Percentiles rank a stretch among this genome's conserved stretches.
phyloP scores from a whole-genome alignment of 345 rosid species.

The Salix viminalis region DNA sequence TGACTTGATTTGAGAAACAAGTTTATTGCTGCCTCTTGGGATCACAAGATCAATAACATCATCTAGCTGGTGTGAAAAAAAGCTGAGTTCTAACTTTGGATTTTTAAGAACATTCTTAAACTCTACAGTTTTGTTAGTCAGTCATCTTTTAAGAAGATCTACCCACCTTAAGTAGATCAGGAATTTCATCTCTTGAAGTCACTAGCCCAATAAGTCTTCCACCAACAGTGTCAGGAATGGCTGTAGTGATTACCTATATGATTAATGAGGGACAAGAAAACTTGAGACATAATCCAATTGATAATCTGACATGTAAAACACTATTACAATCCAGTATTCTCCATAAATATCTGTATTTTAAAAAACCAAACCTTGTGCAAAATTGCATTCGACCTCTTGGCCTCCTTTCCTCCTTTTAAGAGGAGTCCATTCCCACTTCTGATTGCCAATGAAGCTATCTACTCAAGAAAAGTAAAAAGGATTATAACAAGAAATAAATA shows the following conservation, averaged over 20 bases:
- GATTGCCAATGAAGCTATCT: conserved; percentile 95
- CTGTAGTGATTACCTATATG: conserved; percentile 78
- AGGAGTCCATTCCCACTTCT: conserved; percentile 96
- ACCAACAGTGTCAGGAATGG: conserved; percentile 77
- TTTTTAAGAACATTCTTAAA: not conserved
- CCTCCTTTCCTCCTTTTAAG: conserved; percentile 97
- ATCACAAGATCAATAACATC: conserved; percentile 98
- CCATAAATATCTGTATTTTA: not conserved
- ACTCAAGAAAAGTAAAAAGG: conserved; percentile 25
- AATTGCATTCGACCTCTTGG: conserved; percentile 83
- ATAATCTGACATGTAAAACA: not conserved
- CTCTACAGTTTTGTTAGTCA: not conserved
- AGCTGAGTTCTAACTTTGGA: conserved; percentile 16
- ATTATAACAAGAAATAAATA: not conserved
- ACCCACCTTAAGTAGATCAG: conserved; percentile 84
- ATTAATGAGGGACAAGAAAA: conserved; percentile 13
- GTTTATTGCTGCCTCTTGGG: conserved; percentile 97
- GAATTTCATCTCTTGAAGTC: conserved; percentile 93
- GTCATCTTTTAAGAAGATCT: conserved; percentile 12
- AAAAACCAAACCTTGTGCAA: conserved; percentile 66
- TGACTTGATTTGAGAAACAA: conserved; percentile 82
- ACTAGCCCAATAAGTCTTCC: conserved; percentile 83
- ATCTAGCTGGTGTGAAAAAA: conserved; percentile 65
- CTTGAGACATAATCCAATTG: conserved; percentile 4
- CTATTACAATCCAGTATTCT: not conserved